These are phyloP conservation scores for Aspergillus incahuasiensis DNA, from an alignment of 495 filamentous ascomycete genomes.

Conservation along the genomic window DNA sequence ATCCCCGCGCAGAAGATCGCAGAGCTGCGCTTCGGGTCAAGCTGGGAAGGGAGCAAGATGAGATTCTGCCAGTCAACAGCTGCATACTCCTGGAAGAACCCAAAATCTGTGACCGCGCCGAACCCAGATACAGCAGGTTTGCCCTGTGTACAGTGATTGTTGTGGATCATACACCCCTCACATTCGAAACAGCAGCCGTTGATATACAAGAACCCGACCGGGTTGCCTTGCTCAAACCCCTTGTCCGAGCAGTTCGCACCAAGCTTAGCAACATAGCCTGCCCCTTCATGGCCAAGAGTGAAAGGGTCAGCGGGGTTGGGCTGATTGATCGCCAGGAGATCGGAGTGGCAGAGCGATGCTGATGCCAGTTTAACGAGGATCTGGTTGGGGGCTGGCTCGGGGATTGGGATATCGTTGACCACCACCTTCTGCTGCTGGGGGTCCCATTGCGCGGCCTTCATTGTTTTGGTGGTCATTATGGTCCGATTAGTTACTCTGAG, in stretches of 20 bases:
- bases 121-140: not conserved
- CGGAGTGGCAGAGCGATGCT: constrained; percentile 11
- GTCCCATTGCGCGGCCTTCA: not conserved
- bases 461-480: not conserved
- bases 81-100: constrained; percentile 10
- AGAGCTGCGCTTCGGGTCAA: constrained; percentile 2
- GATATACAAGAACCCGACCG: constrained; percentile 12
- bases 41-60: not conserved
- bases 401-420: constrained; percentile 11
- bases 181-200: constrained; percentile 13
- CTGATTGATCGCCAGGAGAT: not conserved
- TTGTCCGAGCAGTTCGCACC: not conserved
- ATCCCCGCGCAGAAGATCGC: constrained; percentile 13
- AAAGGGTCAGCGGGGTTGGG: not conserved
- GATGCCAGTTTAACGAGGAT: constrained; percentile 11
- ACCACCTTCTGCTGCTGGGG: constrained; percentile 7
- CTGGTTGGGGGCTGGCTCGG: constrained; percentile 2
- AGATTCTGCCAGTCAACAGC: constrained; percentile 2
- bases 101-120: constrained; percentile 5
- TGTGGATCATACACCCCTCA: constrained; percentile 11
- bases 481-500: too few relatives aligned
- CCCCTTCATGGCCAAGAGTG: constrained; percentile 12
- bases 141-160: constrained; percentile 6
- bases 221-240: constrained; percentile 11
- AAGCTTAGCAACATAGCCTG: constrained; percentile 3